phyloP scores from a whole-genome alignment of 257 asterid species.

The Mentha longifolia region DNA sequence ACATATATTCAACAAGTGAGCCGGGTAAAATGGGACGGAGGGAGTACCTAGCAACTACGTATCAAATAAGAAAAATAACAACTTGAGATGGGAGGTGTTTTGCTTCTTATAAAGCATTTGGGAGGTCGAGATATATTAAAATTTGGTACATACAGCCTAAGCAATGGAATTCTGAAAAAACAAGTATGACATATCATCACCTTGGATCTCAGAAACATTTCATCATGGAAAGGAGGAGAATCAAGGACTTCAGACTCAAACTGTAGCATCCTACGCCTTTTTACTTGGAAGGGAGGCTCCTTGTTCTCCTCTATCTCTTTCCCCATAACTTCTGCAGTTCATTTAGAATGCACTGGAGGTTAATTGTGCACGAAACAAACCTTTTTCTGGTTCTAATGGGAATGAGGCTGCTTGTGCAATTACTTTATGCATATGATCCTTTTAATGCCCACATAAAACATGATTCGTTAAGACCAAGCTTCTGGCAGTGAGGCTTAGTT shows the following conservation, averaged over 20 bases:
- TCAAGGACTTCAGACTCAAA: constrained; percentile 67
- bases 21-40: too few relatives aligned
- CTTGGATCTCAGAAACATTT: constrained; percentile 67
- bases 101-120: constrained; percentile 9
- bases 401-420: constrained; percentile 1
- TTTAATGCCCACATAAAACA: not conserved
- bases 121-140: not conserved
- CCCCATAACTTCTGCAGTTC: constrained; percentile 53
- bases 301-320: constrained; percentile 48
- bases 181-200: constrained; percentile 39
- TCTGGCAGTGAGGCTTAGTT: constrained; percentile 7
- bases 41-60: too few relatives aligned
- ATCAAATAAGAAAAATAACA: too few relatives aligned
- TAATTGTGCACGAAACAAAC: not conserved
- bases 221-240: constrained; percentile 55
- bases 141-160: not conserved
- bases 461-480: not conserved
- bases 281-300: constrained; percentile 64
- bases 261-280: constrained; percentile 87
- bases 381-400: constrained; percentile 8
- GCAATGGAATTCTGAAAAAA: constrained; percentile 7
- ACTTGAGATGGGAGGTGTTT: constrained; percentile 3
- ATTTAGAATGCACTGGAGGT: constrained; percentile 20
- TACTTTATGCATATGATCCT: not conserved
- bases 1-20: too few relatives aligned